Evolutionary conservation across 1,284 basidiomycete genomes (phyloP).

Genomic region (Trametes pubescens): DNA sequence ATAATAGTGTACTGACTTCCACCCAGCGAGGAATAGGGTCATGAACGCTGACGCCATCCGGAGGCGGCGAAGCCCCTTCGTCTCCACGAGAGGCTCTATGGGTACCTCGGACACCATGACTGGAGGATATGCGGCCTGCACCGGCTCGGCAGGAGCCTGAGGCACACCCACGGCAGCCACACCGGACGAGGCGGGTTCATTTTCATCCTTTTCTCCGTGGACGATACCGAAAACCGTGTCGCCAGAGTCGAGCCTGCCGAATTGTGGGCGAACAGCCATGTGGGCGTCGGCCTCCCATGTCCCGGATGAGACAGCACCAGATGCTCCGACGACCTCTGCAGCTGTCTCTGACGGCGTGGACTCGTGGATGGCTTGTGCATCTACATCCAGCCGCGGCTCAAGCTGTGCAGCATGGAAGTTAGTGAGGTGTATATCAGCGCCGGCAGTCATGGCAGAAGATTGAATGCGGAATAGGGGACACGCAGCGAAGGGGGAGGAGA

Average conservation of each 20-base stretch:
- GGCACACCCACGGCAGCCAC: neutral
- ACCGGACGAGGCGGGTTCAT: neutral
- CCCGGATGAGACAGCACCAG: slow-evolving; percentile 2
- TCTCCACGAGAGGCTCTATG: slow-evolving; percentile 38
- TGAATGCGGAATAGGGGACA: neutral
- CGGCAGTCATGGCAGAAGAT: neutral
- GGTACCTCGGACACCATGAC: neutral
- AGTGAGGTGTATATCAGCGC: neutral
- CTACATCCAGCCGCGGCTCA: neutral
- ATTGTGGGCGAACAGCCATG: slow-evolving; percentile 19
- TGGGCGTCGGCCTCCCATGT: slow-evolving; percentile 7
- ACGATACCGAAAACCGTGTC: slow-evolving; percentile 11
- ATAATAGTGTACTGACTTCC: slow-evolving; percentile 36
- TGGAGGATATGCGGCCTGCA: slow-evolving; percentile 19
- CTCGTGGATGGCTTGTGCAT: neutral
- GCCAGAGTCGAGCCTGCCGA: slow-evolving; percentile 15
- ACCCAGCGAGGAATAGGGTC: slow-evolving; percentile 41
- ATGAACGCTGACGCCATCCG: slow-evolving; percentile 37
- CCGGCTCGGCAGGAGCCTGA: neutral
- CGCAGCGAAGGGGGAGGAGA: neutral
- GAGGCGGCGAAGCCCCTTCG: slow-evolving; percentile 28
- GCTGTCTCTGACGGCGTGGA: neutral
- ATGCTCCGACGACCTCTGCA: slow-evolving; percentile 9
- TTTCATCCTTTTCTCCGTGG: slow-evolving; percentile 8
- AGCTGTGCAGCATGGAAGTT: neutral